Evolutionary conservation across 768 basidiomycete species (phyloP), one percentile per base, ranked within the genome.

Genomic region (Termitomyces sp.): DNA sequence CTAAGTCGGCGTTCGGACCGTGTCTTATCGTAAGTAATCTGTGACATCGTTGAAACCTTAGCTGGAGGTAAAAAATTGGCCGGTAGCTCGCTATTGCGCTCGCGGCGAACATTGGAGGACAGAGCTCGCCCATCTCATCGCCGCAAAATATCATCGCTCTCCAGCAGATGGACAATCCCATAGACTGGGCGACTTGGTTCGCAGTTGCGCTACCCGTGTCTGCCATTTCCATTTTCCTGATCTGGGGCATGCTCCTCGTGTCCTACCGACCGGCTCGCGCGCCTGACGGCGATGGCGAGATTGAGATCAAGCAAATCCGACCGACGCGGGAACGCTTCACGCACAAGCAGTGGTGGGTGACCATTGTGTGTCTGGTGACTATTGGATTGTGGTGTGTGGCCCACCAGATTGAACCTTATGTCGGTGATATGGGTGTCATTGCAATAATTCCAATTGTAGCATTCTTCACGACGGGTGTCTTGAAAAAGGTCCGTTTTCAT

Each of bases 401-500:
- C 61, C 88, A 91, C 66, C 71, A 76, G 65, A 83, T 98, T 53
- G 84, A 95, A 67, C 71, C 75, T 6, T 75, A 75, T 47, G 79
- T 98, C 3, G 97, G 97, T 1, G 94, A 98, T 69, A 99, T 98
- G 95, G 97, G 97, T 31, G 81, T 98, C 64, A 94, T 99, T 61
- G 95, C 96, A 2, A 85, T 98, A 63, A 79, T 99, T 46, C 97
- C 96, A 0, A 80, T 98, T 46, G 79, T 98, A 6, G 88, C 89
- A 1, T 98, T 99, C 76, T 99, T 98, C 71, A 89, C 90, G 5
- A 92, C 94, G 0, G 92, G 93, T 0, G 85, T 98, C 5, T 74
- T 99, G 47, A 93, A 94, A 65, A 98, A 98, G 88, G 94, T 91
- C 58, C 31, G 63, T 51, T 20, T 3, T 41, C n/a, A 41, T 41